Conservation (phyloP, 2,329 filamentous ascomycete genomes). For the Talaromyces verruculosus region DNA sequence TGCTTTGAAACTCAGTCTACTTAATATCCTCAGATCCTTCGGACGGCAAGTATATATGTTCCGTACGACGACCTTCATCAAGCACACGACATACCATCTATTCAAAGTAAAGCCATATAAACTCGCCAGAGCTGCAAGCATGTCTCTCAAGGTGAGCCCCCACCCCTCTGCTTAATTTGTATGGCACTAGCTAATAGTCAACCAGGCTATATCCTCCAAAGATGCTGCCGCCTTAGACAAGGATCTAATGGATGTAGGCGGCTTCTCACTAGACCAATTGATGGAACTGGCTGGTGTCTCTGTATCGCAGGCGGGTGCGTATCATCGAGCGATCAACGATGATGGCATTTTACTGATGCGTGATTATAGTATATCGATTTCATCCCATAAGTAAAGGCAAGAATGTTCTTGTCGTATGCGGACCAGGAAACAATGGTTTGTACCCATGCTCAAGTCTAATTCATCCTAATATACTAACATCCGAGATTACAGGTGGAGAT, state of each 20-base stretch:
- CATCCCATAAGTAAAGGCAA: constrained; percentile 72
- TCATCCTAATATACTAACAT: not conserved
- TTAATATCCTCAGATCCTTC: not conserved
- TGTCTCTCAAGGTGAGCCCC: constrained; percentile 42
- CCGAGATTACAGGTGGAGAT: constrained; percentile 68
- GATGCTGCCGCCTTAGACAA: constrained; percentile 85
- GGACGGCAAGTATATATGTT: constrained; percentile 30
- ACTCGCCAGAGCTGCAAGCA: constrained; percentile 36
- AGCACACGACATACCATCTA: constrained; percentile 15
- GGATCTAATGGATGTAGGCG: constrained; percentile 83
- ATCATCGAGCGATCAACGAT: not conserved
- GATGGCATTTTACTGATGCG: not conserved
- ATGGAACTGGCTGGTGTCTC: constrained; percentile 96
- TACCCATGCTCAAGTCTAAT: not conserved
- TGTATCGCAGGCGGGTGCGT: constrained; percentile 78
- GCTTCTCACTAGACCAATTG: constrained; percentile 91
- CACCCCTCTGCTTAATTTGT: not conserved
- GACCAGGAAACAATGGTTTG: constrained; percentile 68
- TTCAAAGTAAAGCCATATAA: constrained; percentile 20
- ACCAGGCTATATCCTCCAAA: constrained; percentile 79
- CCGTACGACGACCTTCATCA: constrained; percentile 18
- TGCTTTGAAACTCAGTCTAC: not conserved
- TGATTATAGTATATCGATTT: constrained; percentile 69
- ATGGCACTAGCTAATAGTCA: not conserved
- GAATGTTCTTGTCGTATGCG: constrained; percentile 82